A percentile compares a stretch with the other conserved stretches of the same genome.
These are phyloP conservation scores for Brachypodium distachyon DNA, from an alignment of 202 grass and related monocot genomes.

Conservation along the genomic window DNA sequence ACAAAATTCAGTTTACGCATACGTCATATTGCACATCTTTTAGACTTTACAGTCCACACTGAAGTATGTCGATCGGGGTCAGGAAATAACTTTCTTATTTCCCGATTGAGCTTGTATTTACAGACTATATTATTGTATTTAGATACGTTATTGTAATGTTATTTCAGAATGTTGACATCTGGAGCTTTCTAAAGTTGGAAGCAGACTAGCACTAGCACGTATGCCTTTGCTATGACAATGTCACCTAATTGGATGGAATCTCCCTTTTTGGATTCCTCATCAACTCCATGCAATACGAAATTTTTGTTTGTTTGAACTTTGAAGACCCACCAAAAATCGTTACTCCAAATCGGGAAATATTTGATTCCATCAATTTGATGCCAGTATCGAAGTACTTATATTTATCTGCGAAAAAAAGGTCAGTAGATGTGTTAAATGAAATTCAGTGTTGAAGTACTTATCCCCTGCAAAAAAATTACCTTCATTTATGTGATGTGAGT, in stretches of 20 bases:
- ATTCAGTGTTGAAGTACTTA: not conserved
- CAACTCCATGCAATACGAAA: not conserved
- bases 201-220: not conserved
- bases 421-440: not conserved
- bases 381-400: too few relatives aligned
- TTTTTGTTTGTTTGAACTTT: not conserved
- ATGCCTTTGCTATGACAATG: not conserved
- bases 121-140: not conserved
- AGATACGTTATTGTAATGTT: not conserved
- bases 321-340: not conserved
- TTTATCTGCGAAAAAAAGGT: too few relatives aligned
- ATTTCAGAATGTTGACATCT: not conserved
- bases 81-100: too few relatives aligned
- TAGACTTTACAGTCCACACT: too few relatives aligned
- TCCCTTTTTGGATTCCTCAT: not conserved
- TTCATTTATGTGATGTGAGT: too few relatives aligned
- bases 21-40: too few relatives aligned
- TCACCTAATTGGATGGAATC: not conserved
- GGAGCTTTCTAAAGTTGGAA: not conserved
- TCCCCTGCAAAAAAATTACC: too few relatives aligned
- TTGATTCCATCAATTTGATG: not conserved
- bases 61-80: too few relatives aligned
- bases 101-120: not conserved
- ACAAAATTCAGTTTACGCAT: too few relatives aligned
- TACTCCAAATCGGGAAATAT: not conserved